A percentile compares a stretch with the other conserved stretches of the same genome.
These are phyloP conservation scores for Penicillium paxilli DNA, from an alignment of 495 filamentous ascomycete species.

Conservation along the genomic window DNA sequence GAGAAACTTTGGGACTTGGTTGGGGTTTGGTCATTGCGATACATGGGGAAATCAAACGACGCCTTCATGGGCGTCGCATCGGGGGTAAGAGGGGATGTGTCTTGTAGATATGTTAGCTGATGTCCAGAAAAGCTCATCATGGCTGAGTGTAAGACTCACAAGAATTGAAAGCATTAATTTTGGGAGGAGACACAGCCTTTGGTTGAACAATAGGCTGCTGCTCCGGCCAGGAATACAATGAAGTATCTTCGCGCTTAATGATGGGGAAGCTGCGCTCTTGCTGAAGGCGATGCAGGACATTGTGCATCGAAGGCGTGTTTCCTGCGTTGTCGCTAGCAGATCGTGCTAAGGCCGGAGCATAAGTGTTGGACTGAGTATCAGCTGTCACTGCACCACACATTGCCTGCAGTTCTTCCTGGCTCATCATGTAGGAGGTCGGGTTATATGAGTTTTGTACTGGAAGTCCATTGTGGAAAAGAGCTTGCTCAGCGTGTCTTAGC, in stretches of 20 bases:
- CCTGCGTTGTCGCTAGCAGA: constrained; percentile 24
- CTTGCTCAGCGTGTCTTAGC: constrained; percentile 13
- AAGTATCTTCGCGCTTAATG: constrained; percentile 15
- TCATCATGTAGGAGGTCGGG: constrained; percentile 27
- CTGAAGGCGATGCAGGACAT: constrained; percentile 19
- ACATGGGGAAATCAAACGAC: constrained; percentile 40
- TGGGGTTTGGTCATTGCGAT: constrained; percentile 32
- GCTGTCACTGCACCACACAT: constrained; percentile 18
- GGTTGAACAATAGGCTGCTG: constrained; percentile 43
- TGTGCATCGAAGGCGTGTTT: constrained; percentile 17
- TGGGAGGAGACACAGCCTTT: constrained; percentile 29
- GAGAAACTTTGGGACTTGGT: constrained; percentile 36
- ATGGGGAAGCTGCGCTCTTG: constrained; percentile 13
- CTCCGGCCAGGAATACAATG: constrained; percentile 24
- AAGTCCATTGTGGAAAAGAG: constrained; percentile 4
- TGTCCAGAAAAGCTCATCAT: too few relatives aligned
- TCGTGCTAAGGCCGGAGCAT: constrained; percentile 22
- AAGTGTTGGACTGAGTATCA: constrained; percentile 10
- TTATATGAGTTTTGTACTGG: constrained; percentile 18
- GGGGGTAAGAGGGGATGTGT: constrained; percentile 51
- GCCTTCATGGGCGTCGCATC: constrained; percentile 47
- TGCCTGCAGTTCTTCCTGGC: constrained; percentile 39
- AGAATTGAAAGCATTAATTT: constrained; percentile 53
- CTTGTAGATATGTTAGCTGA: constrained; percentile 25
- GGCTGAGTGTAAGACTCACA: constrained; percentile 13